Base-by-base conservation (phyloP, 495 filamentous ascomycete genomes). In the Hyaloscypha bicolor region DNA sequence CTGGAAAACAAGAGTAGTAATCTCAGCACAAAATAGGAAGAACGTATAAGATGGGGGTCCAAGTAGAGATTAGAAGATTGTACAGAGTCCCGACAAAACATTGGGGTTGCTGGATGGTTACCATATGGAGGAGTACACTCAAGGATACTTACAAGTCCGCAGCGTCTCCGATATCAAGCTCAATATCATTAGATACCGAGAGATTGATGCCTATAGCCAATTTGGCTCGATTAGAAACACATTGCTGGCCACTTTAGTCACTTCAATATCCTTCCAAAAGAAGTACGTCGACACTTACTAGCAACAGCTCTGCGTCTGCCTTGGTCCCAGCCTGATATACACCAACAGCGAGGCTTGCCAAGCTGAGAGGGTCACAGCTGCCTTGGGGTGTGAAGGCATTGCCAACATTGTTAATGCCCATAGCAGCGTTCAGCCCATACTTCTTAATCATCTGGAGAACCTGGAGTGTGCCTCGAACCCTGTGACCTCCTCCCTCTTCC, bases 301-400 rank as follows among this genome's bases (percentile, higher is more conserved):
- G 89, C 48, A 93, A 72, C 9, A 88, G 62, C 60, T 85, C 81
- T 2, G 86, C 82, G 75, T 89, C 87, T 16, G 72, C 68, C 72
- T 81, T 78, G 5, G 85, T 88, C 0, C 88, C 91, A 3, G 86
- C 85, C 60, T 91, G 88, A 70, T 92, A 93, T 4, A 92, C 64
- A 0, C 87, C 89, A 5, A 92, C 88, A 6, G 86, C 83, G 55
- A 88, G 72, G 55, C 85, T 87, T 48, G 88, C 88, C 57, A 92
- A 71, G 21, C 79, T 78, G 62, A 93, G 68, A 1, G 90, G 90
- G 76, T 93, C 91, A n/a, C 82, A 85, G n/a, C 78, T 85, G 0
- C 90, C 91, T 68, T 88, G 87, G 0, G 90, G 91, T 11, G 91
- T 92, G 69, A 93, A 92, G 0, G 90, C 87, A 75, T 93, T 93